Percentiles rank a stretch among this genome's conserved stretches.
Conservation (phyloP, 768 basidiomycete genomes). For the Zangia roseola region DNA sequence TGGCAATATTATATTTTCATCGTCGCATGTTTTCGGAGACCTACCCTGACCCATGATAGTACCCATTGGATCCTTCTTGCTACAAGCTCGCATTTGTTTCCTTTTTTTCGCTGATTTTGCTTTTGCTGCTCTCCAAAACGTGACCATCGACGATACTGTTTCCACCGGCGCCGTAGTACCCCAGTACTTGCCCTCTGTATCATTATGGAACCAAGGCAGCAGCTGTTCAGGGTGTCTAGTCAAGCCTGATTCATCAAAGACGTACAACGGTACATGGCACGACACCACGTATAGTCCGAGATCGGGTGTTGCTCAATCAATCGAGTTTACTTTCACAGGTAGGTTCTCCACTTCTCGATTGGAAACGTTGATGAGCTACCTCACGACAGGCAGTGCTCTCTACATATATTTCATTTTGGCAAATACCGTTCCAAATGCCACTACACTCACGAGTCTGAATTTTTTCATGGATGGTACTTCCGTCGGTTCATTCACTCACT, state of each 20-base stretch:
- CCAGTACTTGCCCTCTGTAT: slow-evolving; percentile 6
- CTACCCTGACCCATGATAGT: neutral
- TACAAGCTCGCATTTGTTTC: neutral
- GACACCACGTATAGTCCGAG: slow-evolving; percentile 1
- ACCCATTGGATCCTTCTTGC: neutral
- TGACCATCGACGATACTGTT: slow-evolving; percentile 19
- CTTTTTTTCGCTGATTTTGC: neutral
- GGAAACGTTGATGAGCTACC: neutral
- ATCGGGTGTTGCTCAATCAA: neutral
- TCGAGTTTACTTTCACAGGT: slow-evolving; percentile 17
- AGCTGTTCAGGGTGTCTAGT: neutral
- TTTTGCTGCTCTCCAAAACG: slow-evolving; percentile 11
- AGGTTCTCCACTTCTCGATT: neutral
- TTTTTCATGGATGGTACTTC: slow-evolving; percentile 10
- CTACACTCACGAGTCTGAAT: neutral
- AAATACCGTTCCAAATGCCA: neutral
- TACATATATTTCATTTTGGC: slow-evolving; percentile 21
- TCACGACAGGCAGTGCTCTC: slow-evolving; percentile 11
- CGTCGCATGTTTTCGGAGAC: no score
- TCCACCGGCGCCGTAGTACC: slow-evolving; percentile 11
- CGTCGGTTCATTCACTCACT: slow-evolving; percentile 1
- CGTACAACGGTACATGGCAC: slow-evolving; percentile 21
- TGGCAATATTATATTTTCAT: no score
- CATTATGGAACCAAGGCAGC: slow-evolving; percentile 6
- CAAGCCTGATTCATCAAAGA: slow-evolving; percentile 1